These are phyloP conservation scores for Aphanomyces invadans DNA, from an alignment of 352 stramenopile species.

Conservation along the genomic window DNA sequence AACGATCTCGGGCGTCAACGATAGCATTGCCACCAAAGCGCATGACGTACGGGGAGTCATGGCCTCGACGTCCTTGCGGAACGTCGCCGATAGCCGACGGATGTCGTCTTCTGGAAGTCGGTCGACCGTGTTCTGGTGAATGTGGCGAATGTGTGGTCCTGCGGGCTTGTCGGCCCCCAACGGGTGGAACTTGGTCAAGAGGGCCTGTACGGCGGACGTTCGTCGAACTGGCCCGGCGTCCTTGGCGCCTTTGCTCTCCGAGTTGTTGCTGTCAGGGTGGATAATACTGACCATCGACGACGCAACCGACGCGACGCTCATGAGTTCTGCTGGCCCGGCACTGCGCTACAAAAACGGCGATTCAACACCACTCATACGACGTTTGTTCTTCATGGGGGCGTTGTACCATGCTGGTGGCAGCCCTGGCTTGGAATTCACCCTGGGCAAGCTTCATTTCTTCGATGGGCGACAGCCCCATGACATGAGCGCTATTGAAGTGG, in stretches of 20 bases:
- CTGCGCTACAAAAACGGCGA: too few species aligned
- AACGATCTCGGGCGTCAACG: not conserved
- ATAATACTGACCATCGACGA: not conserved
- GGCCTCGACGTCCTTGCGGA: conserved; percentile 18
- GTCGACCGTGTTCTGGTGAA: not conserved
- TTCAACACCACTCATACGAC: too few species aligned
- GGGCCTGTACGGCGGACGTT: not conserved
- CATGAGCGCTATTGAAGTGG: conserved; percentile 52
- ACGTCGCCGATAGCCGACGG: not conserved
- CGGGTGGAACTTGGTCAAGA: not conserved
- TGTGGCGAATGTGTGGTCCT: not conserved
- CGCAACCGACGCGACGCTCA: not conserved
- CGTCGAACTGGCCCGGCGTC: not conserved
- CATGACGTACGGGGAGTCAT: conserved; percentile 16
- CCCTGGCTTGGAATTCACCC: conserved; percentile 68
- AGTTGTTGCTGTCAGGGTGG: too few species aligned
- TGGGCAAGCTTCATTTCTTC: conserved; percentile 77
- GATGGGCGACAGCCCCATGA: conserved; percentile 68
- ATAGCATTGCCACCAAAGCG: not conserved
- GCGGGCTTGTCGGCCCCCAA: not conserved
- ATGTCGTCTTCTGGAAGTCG: conserved; percentile 3
- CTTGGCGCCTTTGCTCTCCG: too few species aligned
- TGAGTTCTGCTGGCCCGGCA: too few species aligned
- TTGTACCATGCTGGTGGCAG: conserved; percentile 28
- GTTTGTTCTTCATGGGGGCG: too few species aligned